Percentiles rank a stretch among this genome's conserved stretches.
Evolutionary conservation across 768 basidiomycete genomes (phyloP).

Genomic region (Ephemerocybe angulata): DNA sequence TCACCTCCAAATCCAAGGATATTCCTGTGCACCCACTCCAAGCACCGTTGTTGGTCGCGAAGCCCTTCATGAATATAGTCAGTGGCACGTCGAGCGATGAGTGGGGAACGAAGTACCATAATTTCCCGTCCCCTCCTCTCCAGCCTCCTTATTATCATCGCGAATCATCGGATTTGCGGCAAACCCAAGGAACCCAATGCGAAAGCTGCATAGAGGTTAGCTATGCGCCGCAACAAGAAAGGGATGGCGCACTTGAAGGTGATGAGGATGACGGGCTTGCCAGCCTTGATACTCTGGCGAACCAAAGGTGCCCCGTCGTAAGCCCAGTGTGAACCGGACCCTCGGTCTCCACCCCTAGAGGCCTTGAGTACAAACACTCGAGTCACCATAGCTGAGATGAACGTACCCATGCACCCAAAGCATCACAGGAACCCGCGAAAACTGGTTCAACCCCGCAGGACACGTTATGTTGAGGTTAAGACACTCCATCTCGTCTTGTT

Average conservation of each 20-base stretch:
- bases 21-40: conserved; percentile 60
- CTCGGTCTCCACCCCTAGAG: conserved; percentile 64
- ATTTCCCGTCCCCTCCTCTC: conserved; percentile 73
- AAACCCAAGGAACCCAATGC: conserved; percentile 72
- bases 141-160: conserved; percentile 62
- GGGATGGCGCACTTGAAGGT: conserved; percentile 62
- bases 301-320: conserved; percentile 74
- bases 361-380: conserved; percentile 10
- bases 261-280: conserved; percentile 67
- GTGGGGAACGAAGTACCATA: conserved; percentile 48
- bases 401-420: conserved; percentile 83
- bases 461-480: conserved; percentile 79
- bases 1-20: conserved; percentile 69
- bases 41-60: conserved; percentile 58
- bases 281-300: conserved; percentile 55
- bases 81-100: not conserved
- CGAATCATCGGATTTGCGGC: conserved; percentile 63
- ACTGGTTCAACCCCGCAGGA: conserved; percentile 51
- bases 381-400: conserved; percentile 2
- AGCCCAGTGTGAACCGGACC: conserved; percentile 73
- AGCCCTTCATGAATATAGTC: conserved; percentile 39
- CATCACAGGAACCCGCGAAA: conserved; percentile 70
- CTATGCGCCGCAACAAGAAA: not conserved
- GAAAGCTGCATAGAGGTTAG: conserved; percentile 47
- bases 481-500: conserved; percentile 75